Evolutionary conservation across 1,284 basidiomycete species (phyloP).

Genomic region (Ceratobasidium papillatum): DNA sequence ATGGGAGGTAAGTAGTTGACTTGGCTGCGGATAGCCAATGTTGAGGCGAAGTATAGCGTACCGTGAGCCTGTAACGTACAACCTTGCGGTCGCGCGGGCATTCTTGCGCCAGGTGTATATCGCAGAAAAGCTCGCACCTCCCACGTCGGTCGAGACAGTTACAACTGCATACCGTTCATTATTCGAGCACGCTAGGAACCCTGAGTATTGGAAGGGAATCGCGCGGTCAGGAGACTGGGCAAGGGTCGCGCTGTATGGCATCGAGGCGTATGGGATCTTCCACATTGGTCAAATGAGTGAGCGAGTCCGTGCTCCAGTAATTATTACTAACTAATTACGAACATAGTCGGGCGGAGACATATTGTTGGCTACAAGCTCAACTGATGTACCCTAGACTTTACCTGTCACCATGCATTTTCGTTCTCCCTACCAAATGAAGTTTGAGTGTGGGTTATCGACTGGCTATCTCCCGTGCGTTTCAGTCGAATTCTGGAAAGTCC

Average conservation of each 20-base stretch:
- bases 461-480: not conserved
- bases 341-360: slow-evolving; percentile 69
- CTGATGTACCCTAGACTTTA: slow-evolving; percentile 51
- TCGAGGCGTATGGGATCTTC: slow-evolving; percentile 84
- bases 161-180: slow-evolving; percentile 77
- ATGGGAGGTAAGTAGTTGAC: slow-evolving; percentile 68
- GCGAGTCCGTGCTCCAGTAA: not conserved
- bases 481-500: not conserved
- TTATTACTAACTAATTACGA: not conserved
- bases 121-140: slow-evolving; percentile 86
- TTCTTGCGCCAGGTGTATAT: slow-evolving; percentile 91
- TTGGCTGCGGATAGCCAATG: not conserved
- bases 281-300: slow-evolving; percentile 88
- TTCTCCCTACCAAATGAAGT: slow-evolving; percentile 6
- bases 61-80: slow-evolving; percentile 83
- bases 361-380: slow-evolving; percentile 84
- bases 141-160: slow-evolving; percentile 70
- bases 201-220: slow-evolving; percentile 75
- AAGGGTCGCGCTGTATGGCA: slow-evolving; percentile 81
- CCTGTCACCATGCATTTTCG: not conserved
- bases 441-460: not conserved
- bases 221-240: slow-evolving; percentile 80
- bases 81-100: slow-evolving; percentile 84
- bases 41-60: slow-evolving; percentile 66
- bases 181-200: slow-evolving; percentile 71